Evolutionary conservation across 306 rosid species (phyloP).

Genomic region (Vigna unguiculata): DNA sequence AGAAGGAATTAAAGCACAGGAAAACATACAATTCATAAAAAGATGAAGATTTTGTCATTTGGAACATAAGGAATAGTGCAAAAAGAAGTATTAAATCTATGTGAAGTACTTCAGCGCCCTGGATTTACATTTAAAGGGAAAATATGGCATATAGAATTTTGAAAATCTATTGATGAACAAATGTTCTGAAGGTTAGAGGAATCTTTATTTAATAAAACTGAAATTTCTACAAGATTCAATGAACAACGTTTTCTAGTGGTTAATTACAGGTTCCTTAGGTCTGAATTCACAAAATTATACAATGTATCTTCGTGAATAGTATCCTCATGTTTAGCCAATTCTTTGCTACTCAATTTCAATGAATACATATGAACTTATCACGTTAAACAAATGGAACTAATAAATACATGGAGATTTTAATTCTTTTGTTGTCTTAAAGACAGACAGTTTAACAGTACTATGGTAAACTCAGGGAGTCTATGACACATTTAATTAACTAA

Average conservation of each 20-base stretch:
- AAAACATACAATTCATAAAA: conserved; percentile 37
- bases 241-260: conserved; percentile 21
- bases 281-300: conserved; percentile 23
- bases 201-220: conserved; percentile 10
- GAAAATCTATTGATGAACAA: conserved; percentile 24
- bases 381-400: conserved; percentile 11
- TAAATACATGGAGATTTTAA: conserved; percentile 23
- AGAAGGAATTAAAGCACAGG: conserved; percentile 22
- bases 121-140: conserved; percentile 28
- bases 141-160: conserved; percentile 3
- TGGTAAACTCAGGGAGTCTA: conserved; percentile 2
- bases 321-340: conserved; percentile 24
- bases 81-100: conserved; percentile 18
- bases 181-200: conserved; percentile 15
- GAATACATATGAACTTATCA: conserved; percentile 19
- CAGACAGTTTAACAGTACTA: too few relatives aligned
- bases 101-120: conserved; percentile 34
- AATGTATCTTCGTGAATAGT: conserved; percentile 8
- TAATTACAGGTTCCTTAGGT: conserved; percentile 30
- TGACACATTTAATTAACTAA: conserved; percentile 21
- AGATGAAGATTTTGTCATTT: conserved; percentile 29
- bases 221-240: conserved; percentile 27
- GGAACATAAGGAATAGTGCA: conserved; percentile 24
- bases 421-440: too few relatives aligned
- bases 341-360: conserved; percentile 2